A percentile compares a stretch with the other conserved stretches of the same genome.
These are phyloP conservation scores for Aspergillus sojae DNA, from an alignment of 2,329 filamentous ascomycete species.

Conservation along the genomic window DNA sequence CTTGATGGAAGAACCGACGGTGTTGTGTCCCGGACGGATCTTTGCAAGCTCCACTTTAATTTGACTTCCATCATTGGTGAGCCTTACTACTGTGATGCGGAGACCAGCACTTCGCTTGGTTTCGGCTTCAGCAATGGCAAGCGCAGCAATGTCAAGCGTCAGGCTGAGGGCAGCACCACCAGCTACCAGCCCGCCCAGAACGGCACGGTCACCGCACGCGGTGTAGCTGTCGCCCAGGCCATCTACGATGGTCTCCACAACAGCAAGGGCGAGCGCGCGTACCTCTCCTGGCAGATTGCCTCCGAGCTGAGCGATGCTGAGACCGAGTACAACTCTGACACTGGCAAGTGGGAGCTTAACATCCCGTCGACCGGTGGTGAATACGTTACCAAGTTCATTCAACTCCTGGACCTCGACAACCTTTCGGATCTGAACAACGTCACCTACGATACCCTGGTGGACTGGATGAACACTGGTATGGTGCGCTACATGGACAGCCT, in stretches of 20 bases:
- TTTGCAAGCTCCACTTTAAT: conserved; percentile 53
- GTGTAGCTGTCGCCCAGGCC: conserved; percentile 36
- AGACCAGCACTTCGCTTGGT: conserved; percentile 25
- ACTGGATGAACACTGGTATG: conserved; percentile 57
- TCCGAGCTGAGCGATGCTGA: conserved; percentile 29
- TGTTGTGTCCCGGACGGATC: conserved; percentile 54
- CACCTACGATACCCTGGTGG: conserved; percentile 60
- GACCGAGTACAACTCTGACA: conserved; percentile 29
- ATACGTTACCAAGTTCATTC: conserved; percentile 36
- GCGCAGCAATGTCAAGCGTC: conserved; percentile 22
- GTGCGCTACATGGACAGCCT: conserved; percentile 54
- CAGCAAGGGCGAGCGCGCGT: conserved; percentile 43
- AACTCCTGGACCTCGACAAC: conserved; percentile 38
- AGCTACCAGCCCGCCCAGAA: conserved; percentile 33
- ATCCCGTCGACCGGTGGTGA: conserved; percentile 43
- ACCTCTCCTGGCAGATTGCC: conserved; percentile 37
- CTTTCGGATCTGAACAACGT: conserved; percentile 50
- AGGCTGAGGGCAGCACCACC: conserved; percentile 19
- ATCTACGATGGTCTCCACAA: conserved; percentile 46
- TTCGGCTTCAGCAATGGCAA: conserved; percentile 29
- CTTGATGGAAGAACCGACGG: conserved; percentile 60
- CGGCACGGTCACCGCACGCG: conserved; percentile 31
- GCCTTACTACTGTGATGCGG: conserved; percentile 48
- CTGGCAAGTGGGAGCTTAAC: conserved; percentile 31
- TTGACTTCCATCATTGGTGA: conserved; percentile 51